Evolutionary conservation across 192 early-diverging fungal genomes (phyloP), one percentile per base, ranked within the genome.

Genomic region (Mortierella alpina): DNA sequence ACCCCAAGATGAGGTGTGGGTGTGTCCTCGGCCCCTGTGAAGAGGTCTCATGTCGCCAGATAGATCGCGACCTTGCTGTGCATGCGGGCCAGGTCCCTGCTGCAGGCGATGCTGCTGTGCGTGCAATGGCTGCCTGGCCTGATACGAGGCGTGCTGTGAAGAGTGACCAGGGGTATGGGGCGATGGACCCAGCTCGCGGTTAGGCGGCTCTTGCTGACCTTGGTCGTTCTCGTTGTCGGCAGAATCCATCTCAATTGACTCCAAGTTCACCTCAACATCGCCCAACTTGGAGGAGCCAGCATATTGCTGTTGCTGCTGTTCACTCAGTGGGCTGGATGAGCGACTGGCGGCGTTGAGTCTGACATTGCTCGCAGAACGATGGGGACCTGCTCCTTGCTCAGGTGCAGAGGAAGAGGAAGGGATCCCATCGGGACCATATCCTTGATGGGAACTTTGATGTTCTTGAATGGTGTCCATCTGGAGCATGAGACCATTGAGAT

Each of bases 401-500:
- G 31, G 20, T 14, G 41, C 17, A 13, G 56, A 40, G 6, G 64
- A 18, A 42, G 31, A 23, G 14, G 49, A 45, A 58, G 14, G 55
- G 13, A 59, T 57, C 6, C 48, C 45, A 14, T 55, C 49, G 5
- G 20, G 15, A 31, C 60, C 56, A 74, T 61, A 60, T 6, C 57
- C 56, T 20, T 48, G 48, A 44, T 57, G 61, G 8, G 59, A 20
- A 23, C 48, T 70, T 44, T 66, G 76, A 56, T 72, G 77, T 44
- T 80, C 77, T 55, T 80, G 77, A 42, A 80, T 80, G 8, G 77
- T 72, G 18, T 80, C 77, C 65, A 80, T 67, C 23, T 80, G 70
- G 5, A 80, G 55, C 46, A 80, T 68, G 12, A 80, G 55, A 8
- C 77, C 70, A 31, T 80, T 63, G 64, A 80, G 66, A 18, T 80